These are phyloP conservation scores for Chenopodium suecicum DNA, from an alignment of 148 eudicot genomes.

Conservation along the genomic window DNA sequence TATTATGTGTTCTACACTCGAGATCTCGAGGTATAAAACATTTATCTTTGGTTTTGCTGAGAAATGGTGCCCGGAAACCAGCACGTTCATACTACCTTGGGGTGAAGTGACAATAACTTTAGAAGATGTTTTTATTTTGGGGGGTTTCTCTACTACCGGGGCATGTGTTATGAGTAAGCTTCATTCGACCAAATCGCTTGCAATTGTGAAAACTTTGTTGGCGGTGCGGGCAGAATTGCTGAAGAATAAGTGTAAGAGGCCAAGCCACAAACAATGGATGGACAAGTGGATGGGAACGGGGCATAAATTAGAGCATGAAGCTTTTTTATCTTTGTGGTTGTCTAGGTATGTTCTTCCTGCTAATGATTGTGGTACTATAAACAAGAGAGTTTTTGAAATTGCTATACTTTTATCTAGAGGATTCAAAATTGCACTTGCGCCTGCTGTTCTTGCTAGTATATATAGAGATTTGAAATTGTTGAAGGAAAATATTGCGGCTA, in stretches of 20 bases:
- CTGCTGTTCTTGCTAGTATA: constrained; percentile 42
- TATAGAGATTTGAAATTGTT: constrained; percentile 46
- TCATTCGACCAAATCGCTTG: background rate
- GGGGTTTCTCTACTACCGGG: constrained; percentile 46
- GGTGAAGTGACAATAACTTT: constrained; percentile 45
- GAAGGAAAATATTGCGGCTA: constrained; percentile 21
- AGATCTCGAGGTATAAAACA: constrained; percentile 7
- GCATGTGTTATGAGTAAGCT: constrained; percentile 21
- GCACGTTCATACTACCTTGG: constrained; percentile 42
- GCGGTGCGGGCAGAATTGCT: background rate
- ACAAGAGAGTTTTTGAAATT: constrained; percentile 19
- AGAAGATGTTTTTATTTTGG: constrained; percentile 42
- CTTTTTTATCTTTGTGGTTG: constrained; percentile 49
- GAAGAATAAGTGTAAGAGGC: background rate
- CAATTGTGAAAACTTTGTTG: constrained; percentile 25
- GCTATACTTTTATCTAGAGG: constrained; percentile 44
- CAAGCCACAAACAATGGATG: constrained; percentile 22
- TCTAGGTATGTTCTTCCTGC: constrained; percentile 40
- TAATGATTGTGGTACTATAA: constrained; percentile 5
- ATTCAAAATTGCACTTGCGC: constrained; percentile 37
- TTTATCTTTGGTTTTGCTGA: constrained; percentile 29
- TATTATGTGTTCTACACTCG: constrained; percentile 23
- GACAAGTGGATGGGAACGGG: constrained; percentile 27
- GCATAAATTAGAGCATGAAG: constrained; percentile 38
- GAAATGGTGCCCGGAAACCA: constrained; percentile 34